These are phyloP conservation scores for Neurospora sp. DNA, from an alignment of 495 filamentous ascomycete genomes.

Conservation along the genomic window DNA sequence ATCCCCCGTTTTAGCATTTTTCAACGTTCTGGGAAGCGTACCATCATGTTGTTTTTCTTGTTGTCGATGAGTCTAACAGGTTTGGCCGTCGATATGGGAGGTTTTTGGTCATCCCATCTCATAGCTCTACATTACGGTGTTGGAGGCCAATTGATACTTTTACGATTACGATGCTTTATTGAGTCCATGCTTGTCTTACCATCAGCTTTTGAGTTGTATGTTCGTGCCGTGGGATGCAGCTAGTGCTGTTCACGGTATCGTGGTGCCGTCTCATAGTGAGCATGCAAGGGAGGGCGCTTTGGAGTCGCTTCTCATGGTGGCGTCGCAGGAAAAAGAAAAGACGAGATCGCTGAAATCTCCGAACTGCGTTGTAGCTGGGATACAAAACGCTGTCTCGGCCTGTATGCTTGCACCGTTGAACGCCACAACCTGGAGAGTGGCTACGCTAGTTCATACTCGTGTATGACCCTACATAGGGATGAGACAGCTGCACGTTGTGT, in stretches of 20 bases:
- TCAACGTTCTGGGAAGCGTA: not conserved
- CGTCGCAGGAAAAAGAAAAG: not conserved
- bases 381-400: not conserved
- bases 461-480: not conserved
- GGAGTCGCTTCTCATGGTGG: not conserved
- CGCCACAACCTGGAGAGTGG: not conserved
- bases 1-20: not conserved
- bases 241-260: not conserved
- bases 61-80: not conserved
- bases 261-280: not conserved
- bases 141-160: not conserved
- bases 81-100: not conserved
- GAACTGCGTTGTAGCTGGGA: not conserved
- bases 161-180: not conserved
- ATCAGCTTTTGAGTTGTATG: not conserved
- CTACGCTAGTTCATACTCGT: not conserved
- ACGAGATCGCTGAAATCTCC: not conserved
- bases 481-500: not conserved
- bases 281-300: not conserved
- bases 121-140: not conserved
- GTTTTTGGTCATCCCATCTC: not conserved
- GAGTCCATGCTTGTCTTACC: not conserved
- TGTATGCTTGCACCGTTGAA: not conserved
- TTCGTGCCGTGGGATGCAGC: not conserved
- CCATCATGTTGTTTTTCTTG: not conserved